These are phyloP conservation scores for Aureobasidium sp. DNA, from an alignment of 2,329 filamentous ascomycete species.

Conservation along the genomic window DNA sequence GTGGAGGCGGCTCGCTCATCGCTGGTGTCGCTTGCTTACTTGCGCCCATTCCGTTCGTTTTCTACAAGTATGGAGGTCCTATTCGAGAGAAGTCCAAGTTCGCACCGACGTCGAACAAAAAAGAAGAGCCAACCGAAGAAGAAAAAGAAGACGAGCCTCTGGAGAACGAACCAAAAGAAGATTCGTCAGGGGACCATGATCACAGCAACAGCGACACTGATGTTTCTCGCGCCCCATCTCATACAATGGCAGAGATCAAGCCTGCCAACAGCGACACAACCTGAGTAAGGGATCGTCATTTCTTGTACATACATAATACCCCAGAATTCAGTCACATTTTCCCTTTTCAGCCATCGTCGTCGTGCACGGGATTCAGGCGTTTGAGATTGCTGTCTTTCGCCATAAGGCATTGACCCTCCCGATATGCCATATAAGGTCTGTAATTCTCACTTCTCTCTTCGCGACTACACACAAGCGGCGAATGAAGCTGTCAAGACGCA, in stretches of 20 bases:
- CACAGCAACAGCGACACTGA: constrained; percentile 1
- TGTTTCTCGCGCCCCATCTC: not conserved
- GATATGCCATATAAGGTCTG: too few relatives aligned
- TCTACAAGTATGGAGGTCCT: constrained; percentile 23
- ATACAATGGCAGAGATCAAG: not conserved
- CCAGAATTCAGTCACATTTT: not conserved
- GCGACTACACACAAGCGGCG: too few relatives aligned
- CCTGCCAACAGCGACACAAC: not conserved
- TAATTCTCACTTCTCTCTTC: too few relatives aligned
- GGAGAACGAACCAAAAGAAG: not conserved
- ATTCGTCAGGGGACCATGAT: not conserved
- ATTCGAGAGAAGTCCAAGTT: constrained; percentile 21
- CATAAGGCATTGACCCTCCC: too few relatives aligned
- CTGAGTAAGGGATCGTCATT: not conserved
- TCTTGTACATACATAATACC: not conserved
- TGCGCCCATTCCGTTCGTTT: constrained; percentile 26
- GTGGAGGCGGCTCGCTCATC: constrained; percentile 31
- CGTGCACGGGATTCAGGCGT: too few relatives aligned
- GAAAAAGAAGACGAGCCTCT: not conserved
- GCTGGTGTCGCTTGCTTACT: constrained; percentile 34
- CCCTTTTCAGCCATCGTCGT: not conserved
- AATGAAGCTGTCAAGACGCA: too few relatives aligned
- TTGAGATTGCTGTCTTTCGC: too few relatives aligned
- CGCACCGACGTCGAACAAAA: constrained; percentile 19
- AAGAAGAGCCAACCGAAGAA: not conserved